Evolutionary conservation across 495 filamentous ascomycete genomes (phyloP).

Genomic region (Penicillium canariense): DNA sequence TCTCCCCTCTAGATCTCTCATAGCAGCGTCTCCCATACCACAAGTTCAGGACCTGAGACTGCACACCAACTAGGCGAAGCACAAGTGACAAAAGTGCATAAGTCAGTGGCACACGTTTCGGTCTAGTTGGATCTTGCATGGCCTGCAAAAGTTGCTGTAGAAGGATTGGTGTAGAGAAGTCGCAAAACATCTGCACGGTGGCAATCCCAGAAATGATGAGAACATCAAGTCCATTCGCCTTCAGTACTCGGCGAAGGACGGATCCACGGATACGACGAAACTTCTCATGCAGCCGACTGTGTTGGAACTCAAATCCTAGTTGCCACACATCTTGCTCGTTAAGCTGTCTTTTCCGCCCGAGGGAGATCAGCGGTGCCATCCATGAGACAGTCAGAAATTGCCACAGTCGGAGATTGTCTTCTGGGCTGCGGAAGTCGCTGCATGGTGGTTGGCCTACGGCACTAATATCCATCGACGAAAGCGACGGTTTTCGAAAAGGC

Average conservation of each 20-base stretch:
- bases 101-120: constrained; percentile 56
- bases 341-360: constrained; percentile 60
- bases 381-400: constrained; percentile 82
- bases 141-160: constrained; percentile 69
- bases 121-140: constrained; percentile 52
- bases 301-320: constrained; percentile 73
- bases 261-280: constrained; percentile 73
- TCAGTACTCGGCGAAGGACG: constrained; percentile 62
- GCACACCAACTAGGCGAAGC: constrained; percentile 57
- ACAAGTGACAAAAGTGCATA: constrained; percentile 64
- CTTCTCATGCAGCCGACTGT: constrained; percentile 62
- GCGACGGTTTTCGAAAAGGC: constrained; percentile 63
- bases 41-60: constrained; percentile 65
- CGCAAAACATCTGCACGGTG: constrained; percentile 57
- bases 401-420: constrained; percentile 75
- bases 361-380: constrained; percentile 69
- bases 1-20: constrained; percentile 75
- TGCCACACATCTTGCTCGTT: constrained; percentile 78
- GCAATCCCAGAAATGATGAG: constrained; percentile 61
- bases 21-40: constrained; percentile 77
- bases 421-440: constrained; percentile 66
- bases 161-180: constrained; percentile 62
- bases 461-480: constrained; percentile 62
- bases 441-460: constrained; percentile 55
- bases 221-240: constrained; percentile 74